phyloP scores from a whole-genome alignment of 2,329 filamentous ascomycete species.

The Pseudodiploospora longispora region DNA sequence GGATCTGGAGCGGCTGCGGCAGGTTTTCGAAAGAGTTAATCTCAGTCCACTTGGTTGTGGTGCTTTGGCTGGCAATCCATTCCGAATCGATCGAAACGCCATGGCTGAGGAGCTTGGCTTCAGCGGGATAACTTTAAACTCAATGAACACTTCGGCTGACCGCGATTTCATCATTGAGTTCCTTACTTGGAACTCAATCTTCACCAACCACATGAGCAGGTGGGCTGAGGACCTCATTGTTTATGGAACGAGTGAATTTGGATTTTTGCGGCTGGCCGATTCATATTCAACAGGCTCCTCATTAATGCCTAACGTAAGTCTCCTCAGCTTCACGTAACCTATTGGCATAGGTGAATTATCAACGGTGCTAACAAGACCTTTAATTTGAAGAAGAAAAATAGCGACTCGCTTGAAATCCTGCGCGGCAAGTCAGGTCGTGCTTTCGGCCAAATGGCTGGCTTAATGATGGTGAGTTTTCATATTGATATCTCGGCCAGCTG shows the following conservation, averaged over 20 bases:
- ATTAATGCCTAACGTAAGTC: conserved; percentile 1
- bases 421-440: conserved; percentile 19
- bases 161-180: conserved; percentile 67
- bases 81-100: conserved; percentile 21
- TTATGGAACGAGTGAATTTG: conserved; percentile 17
- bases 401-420: conserved; percentile 17
- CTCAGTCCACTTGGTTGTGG: conserved; percentile 19
- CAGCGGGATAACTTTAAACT: conserved; percentile 59
- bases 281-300: conserved; percentile 14
- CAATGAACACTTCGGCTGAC: conserved; percentile 61
- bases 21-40: conserved; percentile 17
- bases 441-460: conserved; percentile 36
- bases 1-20: conserved; percentile 18
- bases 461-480: conserved; percentile 47
- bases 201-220: conserved; percentile 64
- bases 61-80: conserved; percentile 20
- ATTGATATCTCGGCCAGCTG: conserved; percentile 14
- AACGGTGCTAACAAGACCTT: neutral
- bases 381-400: conserved; percentile 17
- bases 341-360: neutral
- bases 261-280: conserved; percentile 16
- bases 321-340: neutral
- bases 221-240: conserved; percentile 70
- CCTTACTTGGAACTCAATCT: conserved; percentile 60
- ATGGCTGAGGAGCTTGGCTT: conserved; percentile 59